Percentiles rank a stretch among this genome's conserved stretches.
Evolutionary conservation across 2,329 filamentous ascomycete species (phyloP).

Genomic region (Trichophyton equinum): DNA sequence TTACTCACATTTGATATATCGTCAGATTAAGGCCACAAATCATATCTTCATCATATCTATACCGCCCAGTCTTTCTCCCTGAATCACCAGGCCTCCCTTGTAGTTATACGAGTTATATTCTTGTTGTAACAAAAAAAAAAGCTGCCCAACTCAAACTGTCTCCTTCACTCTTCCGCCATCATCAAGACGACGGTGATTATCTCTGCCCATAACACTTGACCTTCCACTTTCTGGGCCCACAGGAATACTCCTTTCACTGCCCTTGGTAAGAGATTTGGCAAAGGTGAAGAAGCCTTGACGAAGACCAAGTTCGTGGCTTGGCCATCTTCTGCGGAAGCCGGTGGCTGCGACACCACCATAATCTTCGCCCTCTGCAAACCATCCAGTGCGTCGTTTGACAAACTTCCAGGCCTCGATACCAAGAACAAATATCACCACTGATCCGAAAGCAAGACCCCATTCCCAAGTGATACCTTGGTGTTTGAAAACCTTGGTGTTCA

Average conservation of each 20-base stretch:
- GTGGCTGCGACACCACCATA: conserved; percentile 16
- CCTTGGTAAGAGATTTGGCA: conserved; percentile 20
- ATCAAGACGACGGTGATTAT: background rate
- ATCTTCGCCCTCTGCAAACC: conserved; percentile 21
- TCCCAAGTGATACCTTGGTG: conserved; percentile 51
- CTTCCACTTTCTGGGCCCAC: conserved; percentile 8
- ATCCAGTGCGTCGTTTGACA: conserved; percentile 36
- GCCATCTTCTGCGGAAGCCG: conserved; percentile 15
- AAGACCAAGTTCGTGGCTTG: conserved; percentile 18
- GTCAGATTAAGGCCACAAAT: background rate
- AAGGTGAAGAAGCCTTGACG: conserved; percentile 24
- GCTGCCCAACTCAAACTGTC: background rate
- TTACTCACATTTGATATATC: background rate
- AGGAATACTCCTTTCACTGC: conserved; percentile 17
- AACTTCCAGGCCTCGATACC: conserved; percentile 51
- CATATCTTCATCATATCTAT: background rate
- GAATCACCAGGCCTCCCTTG: background rate
- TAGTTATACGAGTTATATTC: background rate
- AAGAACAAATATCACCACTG: conserved; percentile 43
- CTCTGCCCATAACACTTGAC: conserved; percentile 9
- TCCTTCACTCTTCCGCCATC: background rate
- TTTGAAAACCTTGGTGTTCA: conserved; percentile 49
- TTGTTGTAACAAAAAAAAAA: too few relatives aligned
- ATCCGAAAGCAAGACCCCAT: conserved; percentile 49
- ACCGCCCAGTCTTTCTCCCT: background rate